A percentile compares a stretch with the other conserved stretches of the same genome.
Evolutionary conservation across 805 yeast genomes (phyloP).

Genomic region (Ogataea ganodermae): DNA sequence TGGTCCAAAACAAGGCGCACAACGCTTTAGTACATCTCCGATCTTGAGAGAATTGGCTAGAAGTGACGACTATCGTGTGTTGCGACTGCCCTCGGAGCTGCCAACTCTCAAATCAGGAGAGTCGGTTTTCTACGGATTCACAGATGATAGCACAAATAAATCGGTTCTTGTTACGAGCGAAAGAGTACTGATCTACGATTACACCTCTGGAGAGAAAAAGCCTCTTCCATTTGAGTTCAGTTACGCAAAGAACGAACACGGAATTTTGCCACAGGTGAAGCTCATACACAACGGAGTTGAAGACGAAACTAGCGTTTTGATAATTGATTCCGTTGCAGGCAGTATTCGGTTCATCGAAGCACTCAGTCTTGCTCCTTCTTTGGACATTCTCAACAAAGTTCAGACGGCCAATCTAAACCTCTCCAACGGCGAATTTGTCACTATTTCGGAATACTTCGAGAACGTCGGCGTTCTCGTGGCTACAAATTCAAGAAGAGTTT

Average conservation of each 20-base stretch:
- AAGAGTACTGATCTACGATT: conserved; percentile 67
- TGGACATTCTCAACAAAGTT: conserved; percentile 42
- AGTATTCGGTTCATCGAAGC: conserved; percentile 69
- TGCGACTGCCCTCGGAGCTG: conserved; percentile 50
- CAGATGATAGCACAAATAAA: conserved; percentile 32
- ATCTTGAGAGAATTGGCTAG: conserved; percentile 52
- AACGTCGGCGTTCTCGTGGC: conserved; percentile 75
- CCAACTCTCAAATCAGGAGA: conserved; percentile 46
- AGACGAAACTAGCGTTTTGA: conserved; percentile 66
- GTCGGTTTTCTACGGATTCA: conserved; percentile 17
- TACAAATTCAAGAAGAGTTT: conserved; percentile 68
- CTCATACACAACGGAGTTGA: conserved; percentile 60
- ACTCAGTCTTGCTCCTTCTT: conserved; percentile 63
- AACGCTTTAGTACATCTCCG: background rate
- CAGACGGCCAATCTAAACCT: conserved; percentile 43
- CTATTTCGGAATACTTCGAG: conserved; percentile 58
- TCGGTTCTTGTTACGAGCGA: conserved; percentile 43
- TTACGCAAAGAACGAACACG: conserved; percentile 30
- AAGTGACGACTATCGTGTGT: conserved; percentile 58
- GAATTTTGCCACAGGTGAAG: conserved; percentile 52
- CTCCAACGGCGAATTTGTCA: conserved; percentile 54
- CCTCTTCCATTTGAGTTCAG: conserved; percentile 62
- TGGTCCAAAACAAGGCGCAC: background rate
- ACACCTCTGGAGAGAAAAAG: conserved; percentile 57
- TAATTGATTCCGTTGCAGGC: conserved; percentile 62